Base-by-base conservation (phyloP, 306 rosid genomes). In the Prunus mume region DNA sequence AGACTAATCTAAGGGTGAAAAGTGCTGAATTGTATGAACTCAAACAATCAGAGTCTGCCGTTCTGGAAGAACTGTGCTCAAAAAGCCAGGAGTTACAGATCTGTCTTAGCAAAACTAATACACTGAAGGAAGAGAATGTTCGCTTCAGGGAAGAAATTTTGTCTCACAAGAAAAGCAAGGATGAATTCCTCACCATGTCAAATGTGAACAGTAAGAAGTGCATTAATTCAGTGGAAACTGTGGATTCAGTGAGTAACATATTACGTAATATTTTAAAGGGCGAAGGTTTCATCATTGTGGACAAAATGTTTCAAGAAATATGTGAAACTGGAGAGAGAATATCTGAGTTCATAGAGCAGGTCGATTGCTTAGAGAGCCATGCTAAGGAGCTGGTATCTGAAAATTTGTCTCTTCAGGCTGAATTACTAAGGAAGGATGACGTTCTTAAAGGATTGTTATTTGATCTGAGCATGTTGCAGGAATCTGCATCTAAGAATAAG, bases 381-480 rank as follows among this genome's bases (percentile, higher is more conserved):
- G 78, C 83, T 65, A 84, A 82, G 66, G 91, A 84, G 46, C 47
- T 90, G 76, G 83, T 71, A 77, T 74, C 72, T 0, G 85, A 79
- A 69, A 82, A 83, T 75, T 47, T 54, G 54, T 73, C 86, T 74
- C 88, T 88, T 63, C 88, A 82, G 72, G 79, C 83, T 74, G 99
- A 95, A 83, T 68, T 90, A 77, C 71, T 83, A 24, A 84, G 97
- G 79, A 95, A 88, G 89, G 97, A 92, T 11, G 96, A 89, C 51
- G 87, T 95, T 69, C 91, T 92, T 51, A 87, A 83, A 55, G 99
- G 99, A 64, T 75, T 95, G 82, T 64, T 88, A 66, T 95, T 92
- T 70, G 99, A 95, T 83, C 80, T 92, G 73, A 92, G 99, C 82
- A 87, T 95, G 89, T 85, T 95, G 83, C 99, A 95, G 83, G 99